A percentile compares a stretch with the other conserved stretches of the same genome.
Evolutionary conservation across 176 grass and related monocot species (phyloP).

Genomic region (Rhynchospora breviuscula): DNA sequence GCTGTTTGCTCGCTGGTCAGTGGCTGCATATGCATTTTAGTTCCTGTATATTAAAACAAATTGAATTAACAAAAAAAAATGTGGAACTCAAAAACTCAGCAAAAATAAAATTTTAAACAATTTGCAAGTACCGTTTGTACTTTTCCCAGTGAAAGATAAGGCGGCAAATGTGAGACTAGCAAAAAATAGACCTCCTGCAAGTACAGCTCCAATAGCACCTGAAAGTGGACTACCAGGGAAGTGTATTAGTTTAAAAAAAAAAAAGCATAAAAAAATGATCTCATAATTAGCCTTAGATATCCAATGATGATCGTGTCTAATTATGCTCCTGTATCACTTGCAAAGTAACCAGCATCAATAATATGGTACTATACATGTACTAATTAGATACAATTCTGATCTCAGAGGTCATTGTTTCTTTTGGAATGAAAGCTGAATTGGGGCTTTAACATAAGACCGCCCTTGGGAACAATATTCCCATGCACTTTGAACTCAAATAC

Average conservation of each 20-base stretch:
- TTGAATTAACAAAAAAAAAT: background rate
- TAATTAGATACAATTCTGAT: background rate
- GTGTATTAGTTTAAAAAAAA: conserved; percentile 37
- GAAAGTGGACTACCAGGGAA: conserved; percentile 54
- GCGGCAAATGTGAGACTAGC: conserved; percentile 54
- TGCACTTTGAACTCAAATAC: background rate
- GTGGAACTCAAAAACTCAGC: background rate
- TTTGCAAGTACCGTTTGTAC: conserved; percentile 31
- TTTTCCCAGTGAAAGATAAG: conserved; percentile 39
- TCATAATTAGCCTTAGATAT: background rate
- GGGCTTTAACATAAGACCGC: background rate
- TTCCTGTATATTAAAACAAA: conserved; percentile 31
- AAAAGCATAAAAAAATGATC: conserved; percentile 4
- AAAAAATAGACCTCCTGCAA: conserved; percentile 69
- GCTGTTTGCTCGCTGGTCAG: conserved; percentile 22
- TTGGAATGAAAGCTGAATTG: background rate
- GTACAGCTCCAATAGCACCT: conserved; percentile 64
- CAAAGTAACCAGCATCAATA: background rate
- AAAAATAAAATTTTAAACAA: background rate
- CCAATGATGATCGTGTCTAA: background rate
- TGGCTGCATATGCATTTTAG: conserved; percentile 34
- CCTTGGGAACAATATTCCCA: background rate
- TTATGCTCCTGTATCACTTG: background rate
- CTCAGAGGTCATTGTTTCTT: background rate
- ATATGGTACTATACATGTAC: background rate